Evolutionary conservation across 2,329 filamentous ascomycete genomes (phyloP).

Genomic region (Fusarium pseudonygamai): DNA sequence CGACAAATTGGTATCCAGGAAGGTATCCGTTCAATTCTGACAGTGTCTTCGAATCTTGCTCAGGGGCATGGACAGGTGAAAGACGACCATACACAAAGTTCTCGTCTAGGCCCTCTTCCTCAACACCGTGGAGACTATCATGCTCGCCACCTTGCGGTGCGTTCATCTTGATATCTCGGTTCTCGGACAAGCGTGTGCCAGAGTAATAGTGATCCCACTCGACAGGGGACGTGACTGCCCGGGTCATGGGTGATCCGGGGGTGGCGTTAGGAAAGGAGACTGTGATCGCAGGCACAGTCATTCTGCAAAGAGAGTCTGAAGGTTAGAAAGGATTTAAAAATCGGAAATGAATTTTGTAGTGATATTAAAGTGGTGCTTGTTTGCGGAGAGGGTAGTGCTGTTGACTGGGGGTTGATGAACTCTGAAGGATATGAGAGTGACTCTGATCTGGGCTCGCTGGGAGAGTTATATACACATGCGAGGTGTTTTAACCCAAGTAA

Average conservation of each 20-base stretch:
- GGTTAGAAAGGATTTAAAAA: too few species aligned
- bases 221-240: neutral
- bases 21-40: neutral
- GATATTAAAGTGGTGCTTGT: neutral
- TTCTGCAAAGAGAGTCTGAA: neutral
- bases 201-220: neutral
- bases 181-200: neutral
- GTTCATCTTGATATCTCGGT: neutral
- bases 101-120: neutral
- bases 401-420: neutral
- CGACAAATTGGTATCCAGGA: neutral
- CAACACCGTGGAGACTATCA: neutral
- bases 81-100: neutral
- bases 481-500: fast-evolving
- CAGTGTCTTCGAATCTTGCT: neutral
- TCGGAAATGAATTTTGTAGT: neutral
- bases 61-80: neutral
- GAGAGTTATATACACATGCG: neutral
- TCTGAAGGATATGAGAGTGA: neutral
- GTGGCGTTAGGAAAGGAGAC: neutral
- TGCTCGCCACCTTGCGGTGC: fast-evolving
- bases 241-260: neutral
- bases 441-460: neutral
- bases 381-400: neutral
- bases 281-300: neutral